A percentile compares a stretch with the other conserved stretches of the same genome.
Conservation (phyloP, 495 filamentous ascomycete species). For the Daldinia concentrica region DNA sequence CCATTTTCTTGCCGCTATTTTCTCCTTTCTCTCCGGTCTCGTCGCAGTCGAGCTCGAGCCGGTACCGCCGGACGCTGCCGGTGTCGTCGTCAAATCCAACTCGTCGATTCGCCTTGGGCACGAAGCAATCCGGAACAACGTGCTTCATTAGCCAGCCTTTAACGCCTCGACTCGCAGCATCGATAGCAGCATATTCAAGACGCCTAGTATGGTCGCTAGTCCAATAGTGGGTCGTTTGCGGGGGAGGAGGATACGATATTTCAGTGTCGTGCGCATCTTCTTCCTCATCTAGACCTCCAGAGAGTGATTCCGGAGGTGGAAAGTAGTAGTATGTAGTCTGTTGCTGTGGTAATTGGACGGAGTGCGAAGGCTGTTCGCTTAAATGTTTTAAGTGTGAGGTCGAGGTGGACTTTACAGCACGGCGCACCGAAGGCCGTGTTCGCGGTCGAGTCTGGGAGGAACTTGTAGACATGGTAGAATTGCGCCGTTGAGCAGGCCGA, state of each 20-base stretch:
- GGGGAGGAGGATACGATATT: slow-evolving; percentile 50
- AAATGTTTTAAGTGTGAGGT: slow-evolving; percentile 38
- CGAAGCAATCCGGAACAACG: slow-evolving; percentile 63
- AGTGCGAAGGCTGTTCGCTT: slow-evolving; percentile 43
- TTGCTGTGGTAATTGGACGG: slow-evolving; percentile 43
- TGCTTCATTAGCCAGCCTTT: slow-evolving; percentile 63
- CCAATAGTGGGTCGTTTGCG: slow-evolving; percentile 67
- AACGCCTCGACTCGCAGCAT: slow-evolving; percentile 61
- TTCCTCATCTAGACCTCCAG: slow-evolving; percentile 19
- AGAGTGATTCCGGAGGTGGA: slow-evolving; percentile 52
- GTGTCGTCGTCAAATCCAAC: slow-evolving; percentile 61
- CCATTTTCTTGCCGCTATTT: slow-evolving; percentile 38
- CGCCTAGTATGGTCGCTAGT: slow-evolving; percentile 63
- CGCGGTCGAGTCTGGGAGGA: slow-evolving; percentile 44
- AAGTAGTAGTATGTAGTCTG: slow-evolving; percentile 59
- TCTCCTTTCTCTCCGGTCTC: slow-evolving; percentile 38
- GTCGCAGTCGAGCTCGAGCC: slow-evolving; percentile 57
- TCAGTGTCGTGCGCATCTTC: slow-evolving; percentile 33
- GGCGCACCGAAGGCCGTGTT: slow-evolving; percentile 48
- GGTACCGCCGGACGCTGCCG: slow-evolving; percentile 64
- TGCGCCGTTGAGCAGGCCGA: slow-evolving; percentile 38
- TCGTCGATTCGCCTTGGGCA: slow-evolving; percentile 55
- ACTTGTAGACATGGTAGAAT: slow-evolving; percentile 40
- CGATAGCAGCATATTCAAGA: slow-evolving; percentile 67
- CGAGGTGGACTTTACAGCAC: slow-evolving; percentile 48